phyloP scores from a whole-genome alignment of 768 basidiomycete species.

The Trametes cinnabarina region DNA sequence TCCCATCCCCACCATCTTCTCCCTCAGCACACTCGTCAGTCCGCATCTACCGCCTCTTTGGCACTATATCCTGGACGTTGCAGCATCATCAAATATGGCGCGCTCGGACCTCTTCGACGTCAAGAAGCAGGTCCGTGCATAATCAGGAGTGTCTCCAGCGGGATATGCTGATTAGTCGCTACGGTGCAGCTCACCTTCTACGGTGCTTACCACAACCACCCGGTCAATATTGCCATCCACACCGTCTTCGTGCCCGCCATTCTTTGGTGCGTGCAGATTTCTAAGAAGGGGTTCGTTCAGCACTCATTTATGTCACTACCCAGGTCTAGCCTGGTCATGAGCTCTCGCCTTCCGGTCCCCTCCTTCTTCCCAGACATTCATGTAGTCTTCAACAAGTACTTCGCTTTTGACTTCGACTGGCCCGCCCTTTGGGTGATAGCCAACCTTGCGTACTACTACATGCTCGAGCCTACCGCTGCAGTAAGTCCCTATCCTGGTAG shows the following conservation, averaged over 20 bases:
- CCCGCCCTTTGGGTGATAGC: conserved; percentile 54
- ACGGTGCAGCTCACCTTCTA: conserved; percentile 78
- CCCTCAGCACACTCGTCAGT: background rate
- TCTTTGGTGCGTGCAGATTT: conserved; percentile 55
- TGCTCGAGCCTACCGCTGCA: conserved; percentile 81
- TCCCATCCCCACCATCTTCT: background rate
- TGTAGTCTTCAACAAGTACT: conserved; percentile 55
- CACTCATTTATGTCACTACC: background rate
- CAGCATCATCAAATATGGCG: conserved; percentile 31
- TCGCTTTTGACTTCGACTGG: conserved; percentile 69
- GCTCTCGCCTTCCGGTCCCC: conserved; percentile 47
- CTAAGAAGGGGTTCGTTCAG: background rate
- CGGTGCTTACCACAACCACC: conserved; percentile 87
- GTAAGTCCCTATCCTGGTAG: conserved; percentile 38
- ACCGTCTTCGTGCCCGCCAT: conserved; percentile 81
- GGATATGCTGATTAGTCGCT: background rate
- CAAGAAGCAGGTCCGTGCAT: conserved; percentile 57
- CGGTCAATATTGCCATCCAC: conserved; percentile 82
- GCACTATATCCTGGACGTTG: background rate
- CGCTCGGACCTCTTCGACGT: conserved; percentile 53
- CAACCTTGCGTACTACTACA: conserved; percentile 74
- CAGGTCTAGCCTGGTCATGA: conserved; percentile 65
- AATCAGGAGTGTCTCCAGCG: background rate
- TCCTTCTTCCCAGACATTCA: conserved; percentile 51
- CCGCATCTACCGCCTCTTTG: background rate